Conservation (phyloP, 345 rosid species). For the Salix brachista region DNA sequence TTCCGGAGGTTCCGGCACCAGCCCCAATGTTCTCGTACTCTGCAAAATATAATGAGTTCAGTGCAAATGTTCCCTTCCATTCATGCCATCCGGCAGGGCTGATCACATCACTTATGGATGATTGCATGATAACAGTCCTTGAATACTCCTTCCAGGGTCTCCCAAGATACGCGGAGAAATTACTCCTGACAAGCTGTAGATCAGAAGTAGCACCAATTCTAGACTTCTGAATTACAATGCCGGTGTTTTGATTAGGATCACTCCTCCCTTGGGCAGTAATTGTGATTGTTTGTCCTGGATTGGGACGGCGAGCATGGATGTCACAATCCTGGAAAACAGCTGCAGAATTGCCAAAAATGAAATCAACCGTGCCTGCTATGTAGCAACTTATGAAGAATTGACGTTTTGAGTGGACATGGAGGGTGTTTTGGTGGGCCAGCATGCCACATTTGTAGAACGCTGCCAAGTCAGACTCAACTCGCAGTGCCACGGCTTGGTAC, state of each 20-base stretch:
- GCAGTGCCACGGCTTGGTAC: conserved; percentile 73
- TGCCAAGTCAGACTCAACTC: conserved; percentile 68
- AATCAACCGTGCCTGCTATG: conserved; percentile 74
- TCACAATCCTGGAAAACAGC: conserved; percentile 69
- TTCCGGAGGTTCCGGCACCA: conserved; percentile 62
- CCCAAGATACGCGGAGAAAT: conserved; percentile 73
- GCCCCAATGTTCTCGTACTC: conserved; percentile 70
- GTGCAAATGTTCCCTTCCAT: conserved; percentile 69
- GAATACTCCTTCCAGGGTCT: conserved; percentile 93
- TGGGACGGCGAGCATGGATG: conserved; percentile 81
- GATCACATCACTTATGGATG: conserved; percentile 57
- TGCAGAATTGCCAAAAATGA: conserved; percentile 70
- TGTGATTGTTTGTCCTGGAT: conserved; percentile 89
- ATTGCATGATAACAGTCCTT: conserved; percentile 80
- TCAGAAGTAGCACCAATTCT: conserved; percentile 79
- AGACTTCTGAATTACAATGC: conserved; percentile 81
- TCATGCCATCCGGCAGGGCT: conserved; percentile 70
- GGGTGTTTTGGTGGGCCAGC: conserved; percentile 74
- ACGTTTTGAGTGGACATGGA: conserved; percentile 62
- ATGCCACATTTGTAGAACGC: conserved; percentile 78
- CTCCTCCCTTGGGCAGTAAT: conserved; percentile 87
- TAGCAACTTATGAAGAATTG: conserved; percentile 65
- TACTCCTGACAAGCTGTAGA: conserved; percentile 38
- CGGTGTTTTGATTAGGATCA: conserved; percentile 85
- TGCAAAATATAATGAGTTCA: conserved; percentile 54